Conservation (phyloP, 768 basidiomycete genomes). For the Dentipellis sp. region DNA sequence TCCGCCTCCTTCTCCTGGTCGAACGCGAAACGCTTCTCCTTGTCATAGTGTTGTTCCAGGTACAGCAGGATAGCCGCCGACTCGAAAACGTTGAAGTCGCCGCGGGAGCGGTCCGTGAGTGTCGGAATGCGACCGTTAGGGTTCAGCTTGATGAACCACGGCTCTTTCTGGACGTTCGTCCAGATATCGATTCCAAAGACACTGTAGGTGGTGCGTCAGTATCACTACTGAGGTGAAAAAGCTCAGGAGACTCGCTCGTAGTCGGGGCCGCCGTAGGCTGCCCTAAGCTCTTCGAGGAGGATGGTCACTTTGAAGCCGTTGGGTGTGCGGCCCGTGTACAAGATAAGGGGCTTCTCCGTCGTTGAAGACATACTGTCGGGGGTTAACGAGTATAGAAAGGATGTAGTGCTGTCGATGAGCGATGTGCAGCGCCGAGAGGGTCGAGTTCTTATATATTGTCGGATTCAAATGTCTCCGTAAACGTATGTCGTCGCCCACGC, state of each 20-base stretch:
- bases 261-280: constrained; percentile 26
- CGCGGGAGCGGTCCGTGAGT: constrained; percentile 50
- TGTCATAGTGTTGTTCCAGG: constrained; percentile 75
- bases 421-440: too few species aligned
- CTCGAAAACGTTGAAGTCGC: constrained; percentile 65
- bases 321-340: constrained; percentile 35
- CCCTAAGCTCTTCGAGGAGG: constrained; percentile 52
- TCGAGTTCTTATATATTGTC: too few species aligned
- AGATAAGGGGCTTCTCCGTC: neutral
- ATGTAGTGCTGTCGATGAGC: too few species aligned
- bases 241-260: constrained; percentile 36
- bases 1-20: constrained; percentile 41
- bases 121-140: constrained; percentile 69
- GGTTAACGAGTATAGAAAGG: too few species aligned
- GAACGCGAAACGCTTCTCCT: constrained; percentile 59
- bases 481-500: too few species aligned
- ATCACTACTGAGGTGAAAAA: neutral
- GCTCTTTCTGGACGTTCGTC: constrained; percentile 68
- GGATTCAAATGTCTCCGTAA: too few species aligned
- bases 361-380: too few species aligned
- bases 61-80: constrained; percentile 76
- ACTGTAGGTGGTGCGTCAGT: constrained; percentile 21
- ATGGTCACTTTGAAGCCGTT: constrained; percentile 47
- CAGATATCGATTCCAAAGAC: constrained; percentile 44
- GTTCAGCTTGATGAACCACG: constrained; percentile 69